These are phyloP conservation scores for Candida ortonii DNA, from an alignment of 805 yeast species.

Conservation along the genomic window DNA sequence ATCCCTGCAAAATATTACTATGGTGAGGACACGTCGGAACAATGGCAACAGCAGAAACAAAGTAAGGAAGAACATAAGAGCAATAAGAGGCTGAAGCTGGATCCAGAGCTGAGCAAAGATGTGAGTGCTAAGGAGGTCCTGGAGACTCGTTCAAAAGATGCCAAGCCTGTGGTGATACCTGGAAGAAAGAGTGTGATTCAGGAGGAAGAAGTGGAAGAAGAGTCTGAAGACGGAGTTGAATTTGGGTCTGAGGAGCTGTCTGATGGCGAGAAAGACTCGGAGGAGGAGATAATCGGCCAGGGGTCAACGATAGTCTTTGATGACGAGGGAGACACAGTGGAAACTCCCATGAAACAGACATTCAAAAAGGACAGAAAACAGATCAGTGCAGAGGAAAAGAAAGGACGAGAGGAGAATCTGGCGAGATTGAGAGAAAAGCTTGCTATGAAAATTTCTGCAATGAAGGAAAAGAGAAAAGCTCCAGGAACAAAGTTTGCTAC, in stretches of 20 bases:
- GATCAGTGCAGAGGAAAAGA: constrained; percentile 47
- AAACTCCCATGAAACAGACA: constrained; percentile 5
- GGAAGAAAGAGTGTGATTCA: constrained; percentile 23
- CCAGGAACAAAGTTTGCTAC: constrained; percentile 87
- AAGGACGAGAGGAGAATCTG: constrained; percentile 50
- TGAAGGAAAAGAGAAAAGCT: constrained; percentile 85
- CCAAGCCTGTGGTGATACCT: constrained; percentile 45
- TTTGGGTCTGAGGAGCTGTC: constrained; percentile 20
- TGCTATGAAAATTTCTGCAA: constrained; percentile 62
- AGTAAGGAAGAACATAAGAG: constrained; percentile 58
- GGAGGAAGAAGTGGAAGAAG: constrained; percentile 23
- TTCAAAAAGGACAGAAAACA: constrained; percentile 23
- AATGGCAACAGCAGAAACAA: constrained; percentile 86
- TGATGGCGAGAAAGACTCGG: constrained; percentile 52
- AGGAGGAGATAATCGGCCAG: constrained; percentile 12
- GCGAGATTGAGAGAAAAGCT: constrained; percentile 74
- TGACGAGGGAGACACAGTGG: constrained; percentile 11
- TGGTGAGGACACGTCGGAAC: constrained; percentile 84
- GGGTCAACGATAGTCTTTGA: constrained; percentile 10
- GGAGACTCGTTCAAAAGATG: constrained; percentile 51
- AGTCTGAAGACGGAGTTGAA: constrained; percentile 14
- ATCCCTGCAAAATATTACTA: constrained; percentile 94
- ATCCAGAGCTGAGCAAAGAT: constrained; percentile 53
- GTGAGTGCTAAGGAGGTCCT: constrained; percentile 61
- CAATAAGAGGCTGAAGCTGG: constrained; percentile 68